Conservation (phyloP, 2,329 filamentous ascomycete species). For the Aspergillus hortae region DNA sequence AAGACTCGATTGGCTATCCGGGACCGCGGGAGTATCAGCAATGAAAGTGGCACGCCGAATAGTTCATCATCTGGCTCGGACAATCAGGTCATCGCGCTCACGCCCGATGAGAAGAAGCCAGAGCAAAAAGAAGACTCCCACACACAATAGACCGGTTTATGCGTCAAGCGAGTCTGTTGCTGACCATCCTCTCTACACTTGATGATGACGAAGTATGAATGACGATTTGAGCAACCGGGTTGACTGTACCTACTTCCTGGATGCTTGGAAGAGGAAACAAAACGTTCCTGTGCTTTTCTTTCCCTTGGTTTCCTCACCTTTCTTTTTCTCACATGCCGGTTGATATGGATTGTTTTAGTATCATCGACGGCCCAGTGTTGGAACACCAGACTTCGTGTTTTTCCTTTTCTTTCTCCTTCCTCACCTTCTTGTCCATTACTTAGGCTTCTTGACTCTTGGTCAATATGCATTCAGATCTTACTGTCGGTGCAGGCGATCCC, state of each 20-base stretch:
- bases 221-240: background rate
- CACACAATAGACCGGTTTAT: background rate
- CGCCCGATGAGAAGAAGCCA: slow-evolving; percentile 15
- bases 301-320: background rate
- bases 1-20: slow-evolving; percentile 29
- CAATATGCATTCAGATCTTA: background rate
- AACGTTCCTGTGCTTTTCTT: background rate
- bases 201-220: slow-evolving; percentile 1
- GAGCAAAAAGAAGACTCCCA: background rate
- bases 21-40: slow-evolving; percentile 26
- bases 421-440: background rate
- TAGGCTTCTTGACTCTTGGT: background rate
- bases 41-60: slow-evolving; percentile 22
- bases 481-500: background rate
- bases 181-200: background rate
- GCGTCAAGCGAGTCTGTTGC: background rate
- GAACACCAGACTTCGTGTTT: background rate
- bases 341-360: background rate
- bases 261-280: background rate
- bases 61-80: slow-evolving; percentile 17
- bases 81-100: slow-evolving; percentile 10
- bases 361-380: background rate
- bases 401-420: background rate
- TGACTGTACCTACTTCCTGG: background rate
- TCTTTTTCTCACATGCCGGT: background rate